Percentiles rank a stretch among this genome's conserved stretches.
These are phyloP conservation scores for Colletotrichum aenigma DNA, from an alignment of 2,329 filamentous ascomycete genomes.

Conservation along the genomic window DNA sequence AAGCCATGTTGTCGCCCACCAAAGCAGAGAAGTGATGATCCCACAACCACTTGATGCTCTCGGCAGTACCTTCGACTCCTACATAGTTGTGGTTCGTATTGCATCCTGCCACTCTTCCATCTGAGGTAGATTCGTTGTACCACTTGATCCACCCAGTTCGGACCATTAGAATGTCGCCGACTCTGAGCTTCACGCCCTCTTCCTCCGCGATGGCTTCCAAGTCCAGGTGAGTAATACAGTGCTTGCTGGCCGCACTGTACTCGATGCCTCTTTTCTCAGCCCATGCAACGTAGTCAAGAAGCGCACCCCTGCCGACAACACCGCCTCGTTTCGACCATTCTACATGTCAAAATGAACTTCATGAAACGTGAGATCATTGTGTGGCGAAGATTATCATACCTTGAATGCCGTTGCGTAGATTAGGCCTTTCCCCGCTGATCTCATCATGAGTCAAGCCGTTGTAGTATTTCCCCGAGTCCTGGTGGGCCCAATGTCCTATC, in stretches of 20 bases:
- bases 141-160: not conserved
- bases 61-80: not conserved
- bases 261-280: not conserved
- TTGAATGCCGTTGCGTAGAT: not conserved
- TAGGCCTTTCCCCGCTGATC: not conserved
- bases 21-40: not conserved
- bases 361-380: not conserved
- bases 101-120: not conserved
- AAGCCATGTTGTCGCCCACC: not conserved
- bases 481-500: not conserved
- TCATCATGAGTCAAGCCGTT: not conserved
- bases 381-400: not conserved
- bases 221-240: not conserved
- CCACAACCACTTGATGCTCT: not conserved
- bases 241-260: not conserved
- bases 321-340: not conserved
- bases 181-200: not conserved
- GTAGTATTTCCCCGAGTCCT: not conserved
- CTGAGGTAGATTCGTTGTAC: not conserved
- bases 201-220: not conserved
- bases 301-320: not conserved
- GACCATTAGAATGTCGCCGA: not conserved
- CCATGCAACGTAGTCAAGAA: not conserved
- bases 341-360: not conserved
- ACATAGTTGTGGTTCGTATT: not conserved